Evolutionary conservation across 352 stramenopile species (phyloP).

Genomic region (Stramenopiles sp.): DNA sequence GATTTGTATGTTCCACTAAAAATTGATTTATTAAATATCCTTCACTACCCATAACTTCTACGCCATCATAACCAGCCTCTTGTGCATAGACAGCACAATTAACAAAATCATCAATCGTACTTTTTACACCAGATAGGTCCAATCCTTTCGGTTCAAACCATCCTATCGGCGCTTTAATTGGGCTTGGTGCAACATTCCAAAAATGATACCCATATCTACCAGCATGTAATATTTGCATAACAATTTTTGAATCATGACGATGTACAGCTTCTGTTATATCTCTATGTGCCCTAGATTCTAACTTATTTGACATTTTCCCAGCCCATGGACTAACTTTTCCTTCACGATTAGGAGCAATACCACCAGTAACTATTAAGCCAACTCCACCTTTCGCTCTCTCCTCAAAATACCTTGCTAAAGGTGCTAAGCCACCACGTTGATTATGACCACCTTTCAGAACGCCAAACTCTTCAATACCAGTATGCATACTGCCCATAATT

Average conservation of each 20-base stretch:
- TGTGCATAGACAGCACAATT: slow-evolving; percentile 46
- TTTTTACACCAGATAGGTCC: slow-evolving; percentile 44
- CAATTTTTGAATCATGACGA: slow-evolving; percentile 49
- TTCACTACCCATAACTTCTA: slow-evolving; percentile 95
- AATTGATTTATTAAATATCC: slow-evolving; percentile 97
- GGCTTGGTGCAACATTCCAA: slow-evolving; percentile 67
- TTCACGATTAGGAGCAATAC: slow-evolving; percentile 72
- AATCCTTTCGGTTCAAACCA: slow-evolving; percentile 66
- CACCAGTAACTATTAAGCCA: slow-evolving; percentile 77
- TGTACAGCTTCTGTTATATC: slow-evolving; percentile 80
- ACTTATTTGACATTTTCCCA: slow-evolving; percentile 66
- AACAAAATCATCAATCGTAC: slow-evolving; percentile 79
- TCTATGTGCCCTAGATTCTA: slow-evolving; percentile 64
- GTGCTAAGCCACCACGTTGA: slow-evolving; percentile 24
- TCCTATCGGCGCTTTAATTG: slow-evolving; percentile 77
- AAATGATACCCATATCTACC: slow-evolving; percentile 89
- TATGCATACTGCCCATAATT: slow-evolving; percentile 76
- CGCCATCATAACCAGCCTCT: slow-evolving; percentile 83
- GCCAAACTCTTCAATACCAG: slow-evolving; percentile 55
- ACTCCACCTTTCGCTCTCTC: slow-evolving; percentile 72
- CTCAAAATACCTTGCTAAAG: slow-evolving; percentile 79
- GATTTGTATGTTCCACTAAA: slow-evolving; percentile 77
- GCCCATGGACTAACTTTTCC: slow-evolving; percentile 75
- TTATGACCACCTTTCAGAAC: slow-evolving; percentile 26
- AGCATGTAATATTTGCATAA: slow-evolving; percentile 72